Base-by-base conservation (phyloP, 2,329 filamentous ascomycete genomes). In the Exophiala sideris region DNA sequence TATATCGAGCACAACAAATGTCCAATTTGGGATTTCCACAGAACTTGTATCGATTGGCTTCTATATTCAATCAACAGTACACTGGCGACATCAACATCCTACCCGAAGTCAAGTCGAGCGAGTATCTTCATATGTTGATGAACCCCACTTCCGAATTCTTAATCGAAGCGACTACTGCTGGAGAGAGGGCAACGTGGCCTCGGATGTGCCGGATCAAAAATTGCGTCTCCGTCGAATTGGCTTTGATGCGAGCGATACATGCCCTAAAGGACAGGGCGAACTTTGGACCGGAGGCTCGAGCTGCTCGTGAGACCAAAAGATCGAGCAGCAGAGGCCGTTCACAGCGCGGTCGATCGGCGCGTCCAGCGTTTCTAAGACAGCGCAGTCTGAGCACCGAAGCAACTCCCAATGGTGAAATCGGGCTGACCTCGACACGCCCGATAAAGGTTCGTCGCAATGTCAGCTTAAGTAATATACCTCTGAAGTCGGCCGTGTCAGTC, bases 61-160 rank as follows among this genome's bases (percentile, higher is more conserved):
- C 89, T 1, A 84, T 97, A 12, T 78, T 97, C 46, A 91, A 85
- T 60, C 92, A 97, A 66, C 89, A 88, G 60, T 97, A 97, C 66
- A 91, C 89, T 2, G 92, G 92, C 5, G 91, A 97, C 70, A 96
- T 97, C 67, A 97, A 91, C 41, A 96, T 97, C 50, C 78, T 95
- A 32, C 91, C 91, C 0, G 84, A 90, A 50, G 86, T 95, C 54
- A 81, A 81, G 3, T 83, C 87, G 48, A 79, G 84, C 6, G 86
- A 95, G 58, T 81, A 95, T 18, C 86, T 88, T 1, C 80, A 82
- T 7, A 84, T 96, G 21, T 76, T 97, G 41, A 86, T 81, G 59
- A 97, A 97, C 54, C 92, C 92, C 1, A 91, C 87, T 0, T 75
- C 84, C 0, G 88, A 91, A 3, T 97, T 95, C 68, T 95, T 97